Evolutionary conservation across 768 basidiomycete species (phyloP), one percentile per base, ranked within the genome.

Genomic region (Rhizopogon vesiculosus): DNA sequence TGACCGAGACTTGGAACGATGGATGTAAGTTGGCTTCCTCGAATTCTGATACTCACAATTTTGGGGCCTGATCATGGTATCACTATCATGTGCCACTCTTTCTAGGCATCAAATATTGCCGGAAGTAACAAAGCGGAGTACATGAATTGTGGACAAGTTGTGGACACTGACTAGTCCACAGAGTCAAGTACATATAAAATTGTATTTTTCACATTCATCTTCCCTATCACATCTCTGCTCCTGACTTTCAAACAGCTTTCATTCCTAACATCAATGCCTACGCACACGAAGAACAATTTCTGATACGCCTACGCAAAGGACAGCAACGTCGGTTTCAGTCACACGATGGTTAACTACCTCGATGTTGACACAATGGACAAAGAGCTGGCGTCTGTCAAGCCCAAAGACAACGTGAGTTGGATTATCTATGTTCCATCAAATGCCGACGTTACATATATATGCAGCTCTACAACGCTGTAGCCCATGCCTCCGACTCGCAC

Each of bases 391-490:
- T 58, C 66, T 7, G 29, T 60, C 1, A 33, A 44, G 0, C 58
- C 48, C 10, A 31, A 68, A 25, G 5, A 42, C 7, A 61, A 50
- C 6, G 69, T 68, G 43, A 29, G 70, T 29, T 13, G 1, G 7
- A 35, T 9, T 0, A 3, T 1, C 10, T 18, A 28, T 40, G 33
- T n/a, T 40, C 2, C 19, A 22, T 16, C 38, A 19, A 6, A 56
- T 53, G 45, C 22, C n/a, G 45, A 19, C 16, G 3, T 53, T 19
- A 35, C 51, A 10, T 51, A 35, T 53, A 10, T 51, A 41, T 52
- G 7, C 31, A 70, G 69, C 62, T 72, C 33, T 70, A 72, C 48
- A 62, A 69, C 8, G 56, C 70, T 15, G 49, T 72, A 13, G 70
- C 68, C 38, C 56, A 50, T 42, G 60, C 64, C 3, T 61, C 68